phyloP scores from a whole-genome alignment of 2,329 filamentous ascomycete genomes.

The Sporothrix protearum region DNA sequence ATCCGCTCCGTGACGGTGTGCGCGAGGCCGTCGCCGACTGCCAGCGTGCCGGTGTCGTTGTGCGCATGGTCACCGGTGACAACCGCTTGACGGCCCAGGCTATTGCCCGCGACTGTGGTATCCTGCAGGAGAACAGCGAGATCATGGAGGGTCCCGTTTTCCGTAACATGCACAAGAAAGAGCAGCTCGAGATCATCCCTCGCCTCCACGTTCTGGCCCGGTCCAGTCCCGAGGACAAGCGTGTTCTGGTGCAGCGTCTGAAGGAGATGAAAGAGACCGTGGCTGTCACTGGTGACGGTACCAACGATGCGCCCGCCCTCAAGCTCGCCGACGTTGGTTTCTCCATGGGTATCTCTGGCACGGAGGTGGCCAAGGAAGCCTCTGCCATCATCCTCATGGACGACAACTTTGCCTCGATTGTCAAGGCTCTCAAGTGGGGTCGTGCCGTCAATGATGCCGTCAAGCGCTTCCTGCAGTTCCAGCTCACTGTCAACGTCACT shows the following conservation, averaged over 20 bases:
- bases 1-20: slow-evolving; percentile 73
- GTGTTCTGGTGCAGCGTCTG: slow-evolving; percentile 65
- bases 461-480: slow-evolving; percentile 72
- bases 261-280: slow-evolving; percentile 73
- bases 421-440: slow-evolving; percentile 79
- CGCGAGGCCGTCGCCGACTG: slow-evolving; percentile 68
- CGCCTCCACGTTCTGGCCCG: slow-evolving; percentile 67
- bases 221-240: slow-evolving; percentile 74
- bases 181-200: slow-evolving; percentile 66
- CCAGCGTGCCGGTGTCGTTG: slow-evolving; percentile 71
- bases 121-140: slow-evolving; percentile 62
- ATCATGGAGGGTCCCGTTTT: slow-evolving; percentile 78
- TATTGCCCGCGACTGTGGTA: slow-evolving; percentile 75
- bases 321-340: slow-evolving; percentile 81
- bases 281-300: slow-evolving; percentile 78
- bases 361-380: slow-evolving; percentile 80
- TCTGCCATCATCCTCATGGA: slow-evolving; percentile 85
- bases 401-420: slow-evolving; percentile 82
- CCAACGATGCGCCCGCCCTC: slow-evolving; percentile 77
- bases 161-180: slow-evolving; percentile 62
- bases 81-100: slow-evolving; percentile 75
- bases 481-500: slow-evolving; percentile 86
- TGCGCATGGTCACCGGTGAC: slow-evolving; percentile 83
- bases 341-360: slow-evolving; percentile 80
- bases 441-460: slow-evolving; percentile 73